Evolutionary conservation across 805 yeast genomes (phyloP).

Genomic region (Zygoascus bituminiphila): DNA sequence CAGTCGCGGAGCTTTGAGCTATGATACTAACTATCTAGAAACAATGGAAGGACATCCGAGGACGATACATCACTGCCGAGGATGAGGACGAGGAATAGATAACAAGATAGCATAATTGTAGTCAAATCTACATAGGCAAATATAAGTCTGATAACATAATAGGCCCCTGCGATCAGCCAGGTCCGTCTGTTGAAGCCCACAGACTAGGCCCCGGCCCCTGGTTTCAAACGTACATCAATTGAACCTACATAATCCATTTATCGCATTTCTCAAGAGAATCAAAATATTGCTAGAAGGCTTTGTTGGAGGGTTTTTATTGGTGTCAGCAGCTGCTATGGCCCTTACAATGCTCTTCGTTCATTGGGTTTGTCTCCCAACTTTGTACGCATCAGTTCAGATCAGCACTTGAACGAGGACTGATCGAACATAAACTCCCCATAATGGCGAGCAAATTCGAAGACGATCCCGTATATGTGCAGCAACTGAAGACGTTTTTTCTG

Average conservation of each 20-base stretch:
- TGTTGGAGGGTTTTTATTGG: too few relatives aligned
- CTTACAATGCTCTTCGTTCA: neutral
- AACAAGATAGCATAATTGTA: neutral
- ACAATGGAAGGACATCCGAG: slow-evolving; percentile 27
- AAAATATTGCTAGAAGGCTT: too few relatives aligned
- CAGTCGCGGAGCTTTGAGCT: too few relatives aligned
- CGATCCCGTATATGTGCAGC: slow-evolving; percentile 4
- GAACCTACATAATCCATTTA: too few relatives aligned
- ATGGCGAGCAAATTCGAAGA: slow-evolving; percentile 2
- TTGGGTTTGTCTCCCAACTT: neutral
- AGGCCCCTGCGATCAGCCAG: too few relatives aligned
- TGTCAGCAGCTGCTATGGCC: too few relatives aligned
- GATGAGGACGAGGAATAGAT: slow-evolving; percentile 19
- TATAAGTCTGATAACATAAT: neutral
- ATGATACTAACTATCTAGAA: slow-evolving; percentile 13
- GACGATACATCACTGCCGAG: slow-evolving; percentile 19
- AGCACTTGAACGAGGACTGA: too few relatives aligned
- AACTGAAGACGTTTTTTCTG: slow-evolving; percentile 21
- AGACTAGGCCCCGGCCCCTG: too few relatives aligned
- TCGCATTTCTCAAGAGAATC: too few relatives aligned
- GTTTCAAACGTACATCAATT: too few relatives aligned
- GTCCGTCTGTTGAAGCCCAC: too few relatives aligned
- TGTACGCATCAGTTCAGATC: neutral
- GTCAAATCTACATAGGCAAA: neutral
- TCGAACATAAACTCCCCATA: neutral